Conservation (phyloP, 345 rosid genomes). For the Acer saccharum region DNA sequence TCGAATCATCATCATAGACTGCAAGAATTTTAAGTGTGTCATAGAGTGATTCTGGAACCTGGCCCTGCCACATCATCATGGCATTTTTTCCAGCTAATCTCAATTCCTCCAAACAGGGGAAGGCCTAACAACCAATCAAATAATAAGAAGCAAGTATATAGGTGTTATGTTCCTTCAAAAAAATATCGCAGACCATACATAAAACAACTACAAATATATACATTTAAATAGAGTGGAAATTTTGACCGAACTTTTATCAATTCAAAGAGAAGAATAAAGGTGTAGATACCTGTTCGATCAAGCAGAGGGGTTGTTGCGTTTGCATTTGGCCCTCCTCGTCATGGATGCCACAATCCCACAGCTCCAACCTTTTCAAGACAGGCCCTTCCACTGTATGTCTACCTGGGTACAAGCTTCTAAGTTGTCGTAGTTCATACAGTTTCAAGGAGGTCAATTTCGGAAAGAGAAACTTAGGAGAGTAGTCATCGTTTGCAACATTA, state of each 20-base stretch:
- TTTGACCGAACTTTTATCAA: not conserved
- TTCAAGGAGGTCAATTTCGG: not conserved
- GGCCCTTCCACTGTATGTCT: constrained; percentile 20
- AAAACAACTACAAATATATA: not conserved
- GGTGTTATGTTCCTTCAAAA: not conserved
- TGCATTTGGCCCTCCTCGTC: not conserved
- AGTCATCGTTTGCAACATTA: too few relatives aligned
- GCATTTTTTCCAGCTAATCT: not conserved
- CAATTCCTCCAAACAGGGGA: not conserved
- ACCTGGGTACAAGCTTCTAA: constrained; percentile 18
- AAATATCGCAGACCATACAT: not conserved
- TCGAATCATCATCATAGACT: not conserved
- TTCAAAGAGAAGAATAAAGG: not conserved
- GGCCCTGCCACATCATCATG: not conserved
- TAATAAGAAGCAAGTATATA: not conserved
- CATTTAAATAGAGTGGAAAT: too few relatives aligned
- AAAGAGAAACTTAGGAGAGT: constrained; percentile 15
- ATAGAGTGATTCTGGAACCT: not conserved
- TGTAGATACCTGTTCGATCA: not conserved
- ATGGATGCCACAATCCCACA: not conserved
- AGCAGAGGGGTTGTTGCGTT: not conserved
- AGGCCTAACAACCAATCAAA: constrained; percentile 8
- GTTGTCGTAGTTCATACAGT: not conserved
- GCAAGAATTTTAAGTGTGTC: not conserved
- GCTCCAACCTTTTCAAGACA: not conserved